phyloP scores from a whole-genome alignment of 192 early-diverging fungal genomes.

The Obelidium mucronatum region DNA sequence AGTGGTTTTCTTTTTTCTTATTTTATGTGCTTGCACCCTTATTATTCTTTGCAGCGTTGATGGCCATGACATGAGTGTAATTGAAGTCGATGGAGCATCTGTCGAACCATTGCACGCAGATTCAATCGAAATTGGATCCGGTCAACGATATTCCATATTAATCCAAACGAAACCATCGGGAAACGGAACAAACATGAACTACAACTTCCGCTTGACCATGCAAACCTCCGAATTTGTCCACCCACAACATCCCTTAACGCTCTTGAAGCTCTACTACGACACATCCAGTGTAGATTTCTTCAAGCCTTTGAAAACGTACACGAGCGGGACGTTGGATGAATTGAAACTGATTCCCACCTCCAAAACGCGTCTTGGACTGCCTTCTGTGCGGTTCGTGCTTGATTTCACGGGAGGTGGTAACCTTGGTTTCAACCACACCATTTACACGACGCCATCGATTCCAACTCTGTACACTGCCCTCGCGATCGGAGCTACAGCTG shows the following conservation, averaged over 20 bases:
- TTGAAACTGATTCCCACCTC: too few relatives aligned
- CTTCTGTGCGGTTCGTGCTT: neutral
- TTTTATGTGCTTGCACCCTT: neutral
- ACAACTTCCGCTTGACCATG: neutral
- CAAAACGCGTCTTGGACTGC: neutral
- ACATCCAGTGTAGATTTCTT: too few relatives aligned
- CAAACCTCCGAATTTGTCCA: too few relatives aligned
- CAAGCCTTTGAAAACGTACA: too few relatives aligned
- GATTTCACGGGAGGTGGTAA: neutral
- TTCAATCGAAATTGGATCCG: constrained; percentile 5
- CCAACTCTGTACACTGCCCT: neutral
- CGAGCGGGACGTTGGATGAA: too few relatives aligned
- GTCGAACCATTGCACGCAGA: neutral
- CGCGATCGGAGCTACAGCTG: neutral
- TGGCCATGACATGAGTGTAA: constrained; percentile 10
- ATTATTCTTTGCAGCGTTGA: neutral
- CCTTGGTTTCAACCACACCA: neutral
- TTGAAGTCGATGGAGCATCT: constrained; percentile 5
- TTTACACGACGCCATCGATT: neutral
- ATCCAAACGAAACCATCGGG: neutral
- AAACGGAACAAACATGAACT: neutral
- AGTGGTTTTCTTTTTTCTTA: neutral
- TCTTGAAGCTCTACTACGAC: too few relatives aligned
- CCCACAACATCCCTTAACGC: too few relatives aligned
- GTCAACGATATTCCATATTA: constrained; percentile 20